phyloP scores from a whole-genome alignment of 1,139 yeast species.

The Scheffersomyces lignicola region DNA sequence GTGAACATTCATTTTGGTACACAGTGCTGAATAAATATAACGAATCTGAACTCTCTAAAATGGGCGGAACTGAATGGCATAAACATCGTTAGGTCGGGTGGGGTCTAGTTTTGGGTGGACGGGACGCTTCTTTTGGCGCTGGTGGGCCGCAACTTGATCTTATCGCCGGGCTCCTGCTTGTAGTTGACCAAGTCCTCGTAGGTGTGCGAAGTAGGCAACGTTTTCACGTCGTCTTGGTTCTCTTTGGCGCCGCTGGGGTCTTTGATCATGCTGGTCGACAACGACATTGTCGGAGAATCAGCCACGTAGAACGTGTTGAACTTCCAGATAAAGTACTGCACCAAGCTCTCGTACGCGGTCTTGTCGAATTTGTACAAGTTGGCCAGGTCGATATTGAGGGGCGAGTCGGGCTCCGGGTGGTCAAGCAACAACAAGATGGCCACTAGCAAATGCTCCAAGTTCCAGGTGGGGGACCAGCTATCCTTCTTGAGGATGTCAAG shows the following conservation, averaged over 20 bases:
- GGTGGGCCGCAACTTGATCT: too few relatives aligned
- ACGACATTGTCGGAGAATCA: conserved; percentile 7
- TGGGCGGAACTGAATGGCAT: too few relatives aligned
- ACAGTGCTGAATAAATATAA: too few relatives aligned
- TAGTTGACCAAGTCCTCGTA: too few relatives aligned
- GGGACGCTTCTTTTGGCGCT: too few relatives aligned
- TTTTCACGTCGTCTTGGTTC: too few relatives aligned
- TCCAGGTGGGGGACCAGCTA: conserved; percentile 92
- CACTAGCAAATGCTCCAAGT: conserved; percentile 62
- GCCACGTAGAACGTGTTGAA: conserved; percentile 9
- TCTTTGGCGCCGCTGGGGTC: conserved; percentile 11
- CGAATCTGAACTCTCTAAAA: too few relatives aligned
- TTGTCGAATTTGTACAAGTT: conserved; percentile 59
- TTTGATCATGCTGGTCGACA: conserved; percentile 8
- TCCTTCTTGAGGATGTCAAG: conserved; percentile 67
- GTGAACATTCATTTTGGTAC: too few relatives aligned
- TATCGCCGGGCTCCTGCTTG: too few relatives aligned
- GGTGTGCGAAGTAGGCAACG: not conserved
- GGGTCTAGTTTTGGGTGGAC: too few relatives aligned
- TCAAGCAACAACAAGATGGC: conserved; percentile 70
- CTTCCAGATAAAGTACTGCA: conserved; percentile 60
- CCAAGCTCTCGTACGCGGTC: conserved; percentile 59
- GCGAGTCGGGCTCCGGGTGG: conserved; percentile 85
- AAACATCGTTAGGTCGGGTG: too few relatives aligned
- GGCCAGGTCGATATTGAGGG: conserved; percentile 85